Evolutionary conservation across 2,329 filamentous ascomycete species (phyloP).

Genomic region (Pseudogymnoascus sp.): DNA sequence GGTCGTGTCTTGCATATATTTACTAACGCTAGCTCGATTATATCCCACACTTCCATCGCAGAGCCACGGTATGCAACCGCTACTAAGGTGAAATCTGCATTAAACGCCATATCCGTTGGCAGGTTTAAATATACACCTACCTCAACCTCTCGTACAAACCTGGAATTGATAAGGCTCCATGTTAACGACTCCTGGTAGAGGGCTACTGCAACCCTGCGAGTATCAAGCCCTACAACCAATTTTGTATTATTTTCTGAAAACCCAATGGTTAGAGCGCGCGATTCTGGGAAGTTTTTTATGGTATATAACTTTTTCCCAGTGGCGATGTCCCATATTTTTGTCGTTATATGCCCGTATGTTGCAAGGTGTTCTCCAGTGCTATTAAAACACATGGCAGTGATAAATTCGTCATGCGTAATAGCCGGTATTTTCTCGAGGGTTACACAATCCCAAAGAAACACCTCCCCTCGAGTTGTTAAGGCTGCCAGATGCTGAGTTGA

Average conservation of each 20-base stretch:
- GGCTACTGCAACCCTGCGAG: neutral
- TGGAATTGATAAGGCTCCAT: neutral
- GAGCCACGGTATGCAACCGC: neutral
- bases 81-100: neutral
- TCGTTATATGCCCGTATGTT: neutral
- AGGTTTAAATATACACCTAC: neutral
- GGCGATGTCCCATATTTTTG: neutral
- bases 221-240: neutral
- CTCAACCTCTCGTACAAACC: neutral
- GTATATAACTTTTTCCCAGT: neutral
- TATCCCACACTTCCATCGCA: neutral
- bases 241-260: neutral
- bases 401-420: neutral
- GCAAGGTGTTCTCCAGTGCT: neutral
- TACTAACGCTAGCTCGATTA: neutral
- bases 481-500: neutral
- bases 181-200: neutral
- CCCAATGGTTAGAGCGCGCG: neutral
- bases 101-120: neutral
- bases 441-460: neutral
- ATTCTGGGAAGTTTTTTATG: neutral
- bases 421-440: neutral
- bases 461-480: neutral
- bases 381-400: neutral
- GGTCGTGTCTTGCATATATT: conserved; percentile 11